These are phyloP conservation scores for Alternaria sp. DNA, from an alignment of 2,329 filamentous ascomycete species.

Conservation along the genomic window DNA sequence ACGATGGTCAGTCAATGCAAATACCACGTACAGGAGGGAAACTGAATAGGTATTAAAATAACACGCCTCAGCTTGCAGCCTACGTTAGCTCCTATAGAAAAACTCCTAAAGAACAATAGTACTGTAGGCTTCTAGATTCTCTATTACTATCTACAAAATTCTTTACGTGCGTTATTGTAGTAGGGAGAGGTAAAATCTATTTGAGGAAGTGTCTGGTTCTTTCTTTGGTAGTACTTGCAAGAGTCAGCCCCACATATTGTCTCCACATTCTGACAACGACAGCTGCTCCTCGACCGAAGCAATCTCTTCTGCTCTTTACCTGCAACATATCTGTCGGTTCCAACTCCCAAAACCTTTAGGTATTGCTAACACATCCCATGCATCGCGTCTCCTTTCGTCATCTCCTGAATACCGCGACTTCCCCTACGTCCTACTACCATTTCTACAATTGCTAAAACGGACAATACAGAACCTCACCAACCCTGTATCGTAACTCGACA, in stretches of 20 bases:
- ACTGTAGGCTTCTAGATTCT: too few species aligned
- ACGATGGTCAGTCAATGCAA: too few species aligned
- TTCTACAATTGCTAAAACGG: background rate
- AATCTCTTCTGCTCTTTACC: background rate
- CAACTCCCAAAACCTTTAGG: background rate
- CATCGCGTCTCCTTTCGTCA: background rate
- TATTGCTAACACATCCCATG: background rate
- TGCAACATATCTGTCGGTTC: background rate
- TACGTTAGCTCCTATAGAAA: too few species aligned
- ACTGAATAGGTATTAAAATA: too few species aligned
- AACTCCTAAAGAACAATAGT: too few species aligned
- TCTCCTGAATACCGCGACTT: background rate
- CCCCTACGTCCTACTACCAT: background rate
- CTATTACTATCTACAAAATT: too few species aligned
- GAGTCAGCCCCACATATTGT: background rate
- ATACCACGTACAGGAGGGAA: too few species aligned
- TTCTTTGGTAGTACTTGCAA: too few species aligned
- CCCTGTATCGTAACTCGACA: background rate
- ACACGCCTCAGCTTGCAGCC: too few species aligned
- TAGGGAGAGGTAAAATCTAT: too few species aligned
- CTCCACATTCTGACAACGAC: background rate
- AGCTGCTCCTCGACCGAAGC: background rate
- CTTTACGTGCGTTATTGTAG: too few species aligned
- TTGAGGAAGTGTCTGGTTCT: too few species aligned
- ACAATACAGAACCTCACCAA: background rate